Conservation (phyloP, 768 basidiomycete species). For the Suillus subluteus region DNA sequence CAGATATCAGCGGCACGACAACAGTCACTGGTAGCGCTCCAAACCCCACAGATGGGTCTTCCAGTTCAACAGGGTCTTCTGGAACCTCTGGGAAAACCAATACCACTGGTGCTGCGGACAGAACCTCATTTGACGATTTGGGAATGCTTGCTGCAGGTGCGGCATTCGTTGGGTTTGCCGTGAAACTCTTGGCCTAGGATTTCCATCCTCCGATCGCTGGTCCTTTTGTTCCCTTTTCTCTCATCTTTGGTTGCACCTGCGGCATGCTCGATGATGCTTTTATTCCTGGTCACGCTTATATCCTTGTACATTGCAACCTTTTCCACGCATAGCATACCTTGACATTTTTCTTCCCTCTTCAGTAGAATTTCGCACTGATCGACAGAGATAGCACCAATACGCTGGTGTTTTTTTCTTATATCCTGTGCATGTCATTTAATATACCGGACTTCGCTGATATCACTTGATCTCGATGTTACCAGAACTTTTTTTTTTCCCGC, state of each 20-base stretch:
- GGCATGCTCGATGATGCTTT: neutral
- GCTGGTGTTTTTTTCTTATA: neutral
- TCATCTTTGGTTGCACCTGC: too few species aligned
- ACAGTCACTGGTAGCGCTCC: conserved; percentile 15
- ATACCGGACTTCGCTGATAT: neutral
- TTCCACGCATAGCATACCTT: neutral
- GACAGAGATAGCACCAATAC: neutral
- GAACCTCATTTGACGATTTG: conserved; percentile 9
- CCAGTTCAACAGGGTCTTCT: conserved; percentile 12
- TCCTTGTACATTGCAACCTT: neutral
- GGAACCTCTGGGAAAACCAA: neutral
- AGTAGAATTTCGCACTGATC: neutral
- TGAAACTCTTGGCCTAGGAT: conserved; percentile 26
- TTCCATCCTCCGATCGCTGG: neutral
- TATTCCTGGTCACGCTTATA: neutral
- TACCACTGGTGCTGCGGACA: conserved; percentile 11
- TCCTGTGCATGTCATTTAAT: neutral
- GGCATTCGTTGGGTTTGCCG: conserved; percentile 17
- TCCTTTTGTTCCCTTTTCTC: too few species aligned
- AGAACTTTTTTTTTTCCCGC: neutral
- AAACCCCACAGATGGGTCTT: neutral
- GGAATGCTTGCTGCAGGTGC: conserved; percentile 21
- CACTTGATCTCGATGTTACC: neutral
- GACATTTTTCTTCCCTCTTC: neutral
- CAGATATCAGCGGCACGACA: conserved; percentile 32